A percentile compares a stretch with the other conserved stretches of the same genome.
These are phyloP conservation scores for Ustilaginoidea virens DNA, from an alignment of 2,329 filamentous ascomycete species.

Conservation along the genomic window DNA sequence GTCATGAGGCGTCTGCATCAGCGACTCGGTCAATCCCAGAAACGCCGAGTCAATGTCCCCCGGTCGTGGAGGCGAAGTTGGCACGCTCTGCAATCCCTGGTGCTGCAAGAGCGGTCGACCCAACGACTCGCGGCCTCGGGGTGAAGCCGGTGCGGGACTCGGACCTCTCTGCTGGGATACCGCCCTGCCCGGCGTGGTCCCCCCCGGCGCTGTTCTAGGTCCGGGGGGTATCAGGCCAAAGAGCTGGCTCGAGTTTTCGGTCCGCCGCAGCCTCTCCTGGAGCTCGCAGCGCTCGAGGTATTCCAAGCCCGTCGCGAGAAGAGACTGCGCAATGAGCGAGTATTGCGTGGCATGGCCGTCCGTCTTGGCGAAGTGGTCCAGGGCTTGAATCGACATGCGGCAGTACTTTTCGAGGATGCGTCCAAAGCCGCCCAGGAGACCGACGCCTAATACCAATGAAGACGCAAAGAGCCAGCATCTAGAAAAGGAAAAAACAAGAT, in stretches of 20 bases:
- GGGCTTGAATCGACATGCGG: constrained; percentile 27
- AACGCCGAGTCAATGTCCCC: constrained; percentile 22
- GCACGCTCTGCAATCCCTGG: constrained; percentile 11
- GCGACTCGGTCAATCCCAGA: constrained; percentile 19
- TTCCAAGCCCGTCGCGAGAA: constrained; percentile 28
- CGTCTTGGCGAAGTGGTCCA: constrained; percentile 32
- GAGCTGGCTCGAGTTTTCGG: constrained; percentile 34
- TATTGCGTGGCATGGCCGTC: constrained; percentile 37
- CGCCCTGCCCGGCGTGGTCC: constrained; percentile 5
- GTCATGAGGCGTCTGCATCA: constrained; percentile 26
- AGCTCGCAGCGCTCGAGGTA: constrained; percentile 32
- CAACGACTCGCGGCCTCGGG: constrained; percentile 10
- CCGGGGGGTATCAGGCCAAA: constrained; percentile 27
- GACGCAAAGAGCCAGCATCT: constrained; percentile 40
- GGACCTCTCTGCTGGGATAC: constrained; percentile 3
- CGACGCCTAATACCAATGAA: constrained; percentile 34
- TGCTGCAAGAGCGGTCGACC: constrained; percentile 9
- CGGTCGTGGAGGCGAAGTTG: constrained; percentile 17
- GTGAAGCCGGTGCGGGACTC: constrained; percentile 7
- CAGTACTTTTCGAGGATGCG: constrained; percentile 35
- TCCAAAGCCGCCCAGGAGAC: constrained; percentile 35
- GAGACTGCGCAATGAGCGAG: constrained; percentile 34
- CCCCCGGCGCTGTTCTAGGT: background rate
- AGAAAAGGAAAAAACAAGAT: too few relatives aligned
- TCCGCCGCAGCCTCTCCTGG: constrained; percentile 28